phyloP scores from a whole-genome alignment of 2,329 filamentous ascomycete species.

The Periconia macrospinosa region DNA sequence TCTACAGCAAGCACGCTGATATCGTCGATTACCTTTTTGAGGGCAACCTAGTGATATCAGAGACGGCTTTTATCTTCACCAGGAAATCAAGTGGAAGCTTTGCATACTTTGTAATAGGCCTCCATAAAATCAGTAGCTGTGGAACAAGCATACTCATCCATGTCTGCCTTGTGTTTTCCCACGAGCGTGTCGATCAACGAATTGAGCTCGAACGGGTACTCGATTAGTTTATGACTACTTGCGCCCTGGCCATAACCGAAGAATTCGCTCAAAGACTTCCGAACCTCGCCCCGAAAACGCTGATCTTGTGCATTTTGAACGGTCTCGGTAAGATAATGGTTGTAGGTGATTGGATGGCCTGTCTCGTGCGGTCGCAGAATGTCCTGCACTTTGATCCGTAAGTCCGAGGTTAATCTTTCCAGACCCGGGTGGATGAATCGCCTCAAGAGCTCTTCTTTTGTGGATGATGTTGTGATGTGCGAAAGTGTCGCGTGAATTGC shows the following conservation, averaged over 20 bases:
- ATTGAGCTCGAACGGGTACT: slow-evolving; percentile 7
- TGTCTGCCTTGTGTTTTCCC: slow-evolving; percentile 23
- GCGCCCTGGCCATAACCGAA: neutral
- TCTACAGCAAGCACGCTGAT: slow-evolving; percentile 45
- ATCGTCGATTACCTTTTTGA: slow-evolving; percentile 46
- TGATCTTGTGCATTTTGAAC: slow-evolving; percentile 33
- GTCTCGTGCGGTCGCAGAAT: slow-evolving; percentile 18
- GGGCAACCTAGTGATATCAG: slow-evolving; percentile 37
- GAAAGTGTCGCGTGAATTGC: slow-evolving; percentile 1
- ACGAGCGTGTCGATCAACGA: slow-evolving; percentile 14
- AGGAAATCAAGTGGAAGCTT: neutral
- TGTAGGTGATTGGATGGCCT: slow-evolving; percentile 38
- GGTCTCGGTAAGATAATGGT: slow-evolving; percentile 40
- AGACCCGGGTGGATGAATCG: slow-evolving; percentile 7
- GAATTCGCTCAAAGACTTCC: slow-evolving; percentile 12
- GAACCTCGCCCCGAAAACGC: slow-evolving; percentile 13
- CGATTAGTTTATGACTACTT: neutral
- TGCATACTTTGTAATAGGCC: slow-evolving; percentile 30
- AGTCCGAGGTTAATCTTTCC: slow-evolving; percentile 2
- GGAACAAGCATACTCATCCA: slow-evolving; percentile 32
- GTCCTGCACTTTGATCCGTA: slow-evolving; percentile 12
- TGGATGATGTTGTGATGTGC: slow-evolving; percentile 9
- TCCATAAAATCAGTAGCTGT: slow-evolving; percentile 33
- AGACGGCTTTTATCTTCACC: neutral
- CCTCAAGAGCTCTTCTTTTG: slow-evolving; percentile 1